Percentiles rank a stretch among this genome's conserved stretches.
Conservation (phyloP, 495 filamentous ascomycete genomes). For the Thozetella sp. region DNA sequence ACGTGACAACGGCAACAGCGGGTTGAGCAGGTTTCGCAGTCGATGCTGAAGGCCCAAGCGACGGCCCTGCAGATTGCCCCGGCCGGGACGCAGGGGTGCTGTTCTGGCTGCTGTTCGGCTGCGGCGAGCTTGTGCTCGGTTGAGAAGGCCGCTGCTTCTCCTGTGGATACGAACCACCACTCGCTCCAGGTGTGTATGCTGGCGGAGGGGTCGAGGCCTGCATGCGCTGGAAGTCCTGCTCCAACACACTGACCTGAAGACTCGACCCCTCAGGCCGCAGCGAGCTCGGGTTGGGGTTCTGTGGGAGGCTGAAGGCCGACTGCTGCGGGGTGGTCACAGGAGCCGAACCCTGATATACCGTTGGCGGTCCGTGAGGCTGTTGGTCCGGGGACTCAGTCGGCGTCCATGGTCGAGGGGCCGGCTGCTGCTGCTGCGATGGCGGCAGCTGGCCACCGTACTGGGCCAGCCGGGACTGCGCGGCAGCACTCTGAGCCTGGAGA, state of each 20-base stretch:
- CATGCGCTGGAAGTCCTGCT: constrained; percentile 88
- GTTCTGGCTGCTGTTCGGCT: neutral
- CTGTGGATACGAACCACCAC: constrained; percentile 62
- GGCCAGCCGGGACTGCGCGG: constrained; percentile 72
- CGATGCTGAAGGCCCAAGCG: neutral
- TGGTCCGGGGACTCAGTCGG: constrained; percentile 90
- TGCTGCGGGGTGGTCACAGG: constrained; percentile 37
- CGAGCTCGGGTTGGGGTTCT: constrained; percentile 26
- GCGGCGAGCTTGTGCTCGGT: constrained; percentile 31
- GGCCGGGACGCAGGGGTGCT: constrained; percentile 22
- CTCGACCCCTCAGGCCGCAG: constrained; percentile 20
- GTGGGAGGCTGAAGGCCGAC: constrained; percentile 25
- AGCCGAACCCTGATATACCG: constrained; percentile 85
- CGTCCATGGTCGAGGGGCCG: constrained; percentile 82
- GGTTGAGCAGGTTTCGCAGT: constrained; percentile 6
- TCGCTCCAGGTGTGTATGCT: constrained; percentile 70
- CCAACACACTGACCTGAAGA: constrained; percentile 64
- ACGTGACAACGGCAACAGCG: constrained; percentile 15
- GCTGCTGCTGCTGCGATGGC: constrained; percentile 36
- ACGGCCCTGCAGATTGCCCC: constrained; percentile 8
- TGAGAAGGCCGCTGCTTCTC: constrained; percentile 66
- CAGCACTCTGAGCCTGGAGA: constrained; percentile 81
- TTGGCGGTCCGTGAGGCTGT: constrained; percentile 88
- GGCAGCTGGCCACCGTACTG: constrained; percentile 61
- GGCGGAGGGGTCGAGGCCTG: constrained; percentile 86